Percentiles rank a stretch among this genome's conserved stretches.
These are phyloP conservation scores for Backusella tuberculispora DNA, from an alignment of 192 early-diverging fungal species.

Conservation along the genomic window DNA sequence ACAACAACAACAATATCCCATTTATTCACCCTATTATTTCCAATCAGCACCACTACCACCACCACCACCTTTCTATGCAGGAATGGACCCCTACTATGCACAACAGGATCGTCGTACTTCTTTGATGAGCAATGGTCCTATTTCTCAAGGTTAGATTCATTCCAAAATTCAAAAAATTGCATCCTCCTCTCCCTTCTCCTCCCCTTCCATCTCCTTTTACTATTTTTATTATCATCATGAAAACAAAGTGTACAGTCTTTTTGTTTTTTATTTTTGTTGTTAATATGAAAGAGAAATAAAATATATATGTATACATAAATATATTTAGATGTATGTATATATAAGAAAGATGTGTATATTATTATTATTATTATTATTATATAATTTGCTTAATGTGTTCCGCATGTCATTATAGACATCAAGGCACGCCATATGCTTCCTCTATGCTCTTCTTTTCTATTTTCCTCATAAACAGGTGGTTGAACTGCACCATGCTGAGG, in stretches of 20 bases:
- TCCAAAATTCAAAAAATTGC: neutral
- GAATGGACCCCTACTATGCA: conserved; percentile 17
- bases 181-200: neutral
- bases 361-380: conserved; percentile 1
- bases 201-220: neutral
- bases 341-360: neutral
- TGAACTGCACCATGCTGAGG: conserved; percentile 14
- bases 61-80: neutral
- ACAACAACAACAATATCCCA: conserved; percentile 1
- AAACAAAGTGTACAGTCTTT: conserved; percentile 9
- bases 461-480: neutral
- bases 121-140: neutral
- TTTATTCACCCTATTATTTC: neutral
- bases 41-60: neutral
- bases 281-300: neutral
- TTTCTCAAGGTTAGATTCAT: neutral
- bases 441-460: neutral
- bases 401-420: conserved; percentile 27
- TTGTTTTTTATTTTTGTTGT: neutral
- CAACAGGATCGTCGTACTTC: neutral
- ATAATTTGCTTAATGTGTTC: conserved; percentile 21
- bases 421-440: conserved; percentile 21
- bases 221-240: conserved; percentile 10
- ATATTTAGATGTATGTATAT: neutral
- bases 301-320: neutral